Conservation (phyloP, 164 flowering plant species). For the Aristolochia fimbriata region DNA sequence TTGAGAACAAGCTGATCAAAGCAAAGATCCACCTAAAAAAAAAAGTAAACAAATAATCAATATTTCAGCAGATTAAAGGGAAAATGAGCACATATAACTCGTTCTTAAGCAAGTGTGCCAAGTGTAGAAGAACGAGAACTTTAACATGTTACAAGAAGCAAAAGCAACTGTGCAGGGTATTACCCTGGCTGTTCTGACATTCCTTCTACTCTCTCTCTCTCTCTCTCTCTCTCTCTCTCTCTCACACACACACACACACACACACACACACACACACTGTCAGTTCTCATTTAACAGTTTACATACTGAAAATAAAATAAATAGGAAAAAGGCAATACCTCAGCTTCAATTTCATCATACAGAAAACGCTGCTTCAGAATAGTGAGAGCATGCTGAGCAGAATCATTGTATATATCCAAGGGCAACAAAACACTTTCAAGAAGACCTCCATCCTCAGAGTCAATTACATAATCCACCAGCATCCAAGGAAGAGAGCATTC, state of each 20-base stretch:
- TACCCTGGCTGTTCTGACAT: too few species aligned
- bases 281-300: too few species aligned
- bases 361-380: constrained; percentile 88
- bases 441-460: constrained; percentile 70
- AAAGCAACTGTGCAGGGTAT: too few species aligned
- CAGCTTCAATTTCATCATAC: constrained; percentile 99
- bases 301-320: too few species aligned
- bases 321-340: constrained; percentile 35
- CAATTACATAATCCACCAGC: constrained; percentile 79
- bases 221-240: too few species aligned
- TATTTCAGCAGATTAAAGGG: not conserved
- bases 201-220: too few species aligned
- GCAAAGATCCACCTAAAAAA: constrained; percentile 80
- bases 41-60: not conserved
- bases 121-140: not conserved
- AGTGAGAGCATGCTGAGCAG: constrained; percentile 85
- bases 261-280: too few species aligned
- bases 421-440: constrained; percentile 83
- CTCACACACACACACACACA: too few species aligned
- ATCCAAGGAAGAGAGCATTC: constrained; percentile 99
- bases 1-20: constrained; percentile 89
- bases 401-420: constrained; percentile 93
- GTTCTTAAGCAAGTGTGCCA: not conserved
- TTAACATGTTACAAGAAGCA: not conserved
- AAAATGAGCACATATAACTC: not conserved